Evolutionary conservation across 75 land plant species (phyloP).

Genomic region (Pinus taeda): DNA sequence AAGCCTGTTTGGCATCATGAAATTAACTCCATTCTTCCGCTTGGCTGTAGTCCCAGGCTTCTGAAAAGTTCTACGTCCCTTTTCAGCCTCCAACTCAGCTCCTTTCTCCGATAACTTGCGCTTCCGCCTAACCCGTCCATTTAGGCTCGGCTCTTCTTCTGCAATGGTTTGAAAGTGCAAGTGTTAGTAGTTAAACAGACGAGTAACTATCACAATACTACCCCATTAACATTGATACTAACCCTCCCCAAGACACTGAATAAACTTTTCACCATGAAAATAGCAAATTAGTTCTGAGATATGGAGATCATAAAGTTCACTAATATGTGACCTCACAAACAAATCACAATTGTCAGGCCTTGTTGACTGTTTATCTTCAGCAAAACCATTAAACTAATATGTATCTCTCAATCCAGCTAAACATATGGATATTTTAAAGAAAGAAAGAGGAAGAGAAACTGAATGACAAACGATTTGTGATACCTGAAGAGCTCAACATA

Average conservation of each 20-base stretch:
- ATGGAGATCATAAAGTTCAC: not conserved
- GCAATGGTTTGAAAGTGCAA: conserved; percentile 17
- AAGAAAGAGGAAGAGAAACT: too few relatives aligned
- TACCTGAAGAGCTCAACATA: too few relatives aligned
- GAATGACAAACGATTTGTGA: too few relatives aligned
- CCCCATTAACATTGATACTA: not conserved
- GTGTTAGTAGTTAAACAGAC: not conserved
- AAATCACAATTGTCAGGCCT: not conserved
- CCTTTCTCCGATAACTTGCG: conserved; percentile 84
- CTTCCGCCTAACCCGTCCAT: conserved; percentile 58
- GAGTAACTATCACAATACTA: not conserved
- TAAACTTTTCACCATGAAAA: not conserved
- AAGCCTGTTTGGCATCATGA: not conserved
- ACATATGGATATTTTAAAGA: not conserved
- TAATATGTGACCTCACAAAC: not conserved
- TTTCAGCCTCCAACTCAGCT: conserved; percentile 74
- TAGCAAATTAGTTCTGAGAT: not conserved
- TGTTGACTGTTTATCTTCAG: not conserved
- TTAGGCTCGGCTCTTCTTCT: conserved; percentile 46
- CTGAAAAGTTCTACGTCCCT: conserved; percentile 45
- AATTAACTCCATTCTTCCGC: conserved; percentile 6
- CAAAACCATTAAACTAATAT: not conserved
- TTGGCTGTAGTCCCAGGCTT: conserved; percentile 23
- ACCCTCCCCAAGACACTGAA: not conserved
- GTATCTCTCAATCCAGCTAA: not conserved